Conservation (phyloP, 306 rosid genomes). For the Abrus precatorius region DNA sequence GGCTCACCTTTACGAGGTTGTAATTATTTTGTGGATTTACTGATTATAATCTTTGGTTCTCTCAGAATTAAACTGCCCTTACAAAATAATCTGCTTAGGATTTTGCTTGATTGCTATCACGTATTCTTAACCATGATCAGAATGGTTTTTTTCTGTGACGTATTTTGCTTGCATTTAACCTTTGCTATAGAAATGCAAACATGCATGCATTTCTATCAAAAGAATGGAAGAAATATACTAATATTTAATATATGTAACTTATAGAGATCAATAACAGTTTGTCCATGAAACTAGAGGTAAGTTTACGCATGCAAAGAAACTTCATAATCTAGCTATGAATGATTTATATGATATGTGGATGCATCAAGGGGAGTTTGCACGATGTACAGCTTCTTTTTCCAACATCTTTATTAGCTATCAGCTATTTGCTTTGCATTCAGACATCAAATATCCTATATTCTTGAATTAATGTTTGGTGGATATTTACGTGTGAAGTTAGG, state of each 20-base stretch:
- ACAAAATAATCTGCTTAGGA: constrained; percentile 1
- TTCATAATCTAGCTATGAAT: constrained; percentile 8
- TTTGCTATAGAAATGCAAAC: constrained; percentile 8
- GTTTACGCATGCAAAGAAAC: not conserved
- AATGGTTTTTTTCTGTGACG: not conserved
- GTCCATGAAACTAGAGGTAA: not conserved
- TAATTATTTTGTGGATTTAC: constrained; percentile 45
- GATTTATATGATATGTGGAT: constrained; percentile 30
- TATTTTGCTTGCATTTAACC: constrained; percentile 29
- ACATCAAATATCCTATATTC: constrained; percentile 19
- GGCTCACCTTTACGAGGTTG: constrained; percentile 89
- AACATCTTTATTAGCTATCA: constrained; percentile 16
- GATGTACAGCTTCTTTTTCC: not conserved
- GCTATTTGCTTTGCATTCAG: constrained; percentile 12
- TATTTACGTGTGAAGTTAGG: constrained; percentile 61
- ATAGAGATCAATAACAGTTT: constrained; percentile 30
- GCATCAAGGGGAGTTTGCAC: constrained; percentile 8
- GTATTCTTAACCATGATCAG: constrained; percentile 26
- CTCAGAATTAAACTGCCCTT: constrained; percentile 25
- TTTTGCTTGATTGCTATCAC: not conserved
- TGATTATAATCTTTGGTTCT: constrained; percentile 24
- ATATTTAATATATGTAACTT: not conserved
- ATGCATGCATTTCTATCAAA: constrained; percentile 36
- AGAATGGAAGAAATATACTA: not conserved
- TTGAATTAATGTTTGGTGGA: constrained; percentile 42